Base-by-base conservation (phyloP, 306 rosid genomes). In the Pyrus communis region DNA sequence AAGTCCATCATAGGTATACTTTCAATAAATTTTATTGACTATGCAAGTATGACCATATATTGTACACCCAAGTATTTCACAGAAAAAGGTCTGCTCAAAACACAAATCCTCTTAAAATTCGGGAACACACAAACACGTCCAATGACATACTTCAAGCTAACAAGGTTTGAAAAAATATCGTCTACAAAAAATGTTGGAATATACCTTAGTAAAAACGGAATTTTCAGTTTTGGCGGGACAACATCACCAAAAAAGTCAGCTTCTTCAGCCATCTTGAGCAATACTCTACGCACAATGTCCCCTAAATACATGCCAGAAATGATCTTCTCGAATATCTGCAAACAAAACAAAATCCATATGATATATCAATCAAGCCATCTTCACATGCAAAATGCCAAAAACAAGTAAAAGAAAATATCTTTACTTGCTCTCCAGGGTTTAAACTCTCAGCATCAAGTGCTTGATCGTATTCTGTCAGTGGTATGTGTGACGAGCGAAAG, bases 231-330 rank as follows among this genome's bases (percentile, higher is more conserved):
- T 12, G 87, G 86, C 15, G 99, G 98, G 73, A 93, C 90, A 69
- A 77, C 82, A 74, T 91, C 97, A 54, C 99, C 98, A 63, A 96
- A 96, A 72, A 96, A 86, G 14, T 79, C 88, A 78, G 96, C 98
- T 84, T 96, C 93, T 85, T 91, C 98, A 54, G 98, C 99, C 94
- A 96, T 75, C 82, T 77, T 88, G 71, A 85, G 77, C 78, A 96
- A 81, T 75, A 85, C 98, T 88, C 97, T 85, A 68, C 99, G 91
- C 38, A 89, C 88, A 28, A 96, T 86, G 28, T 96, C 99, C 45
- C 98, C 97, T 86, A 96, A 87, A 82, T 96, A 96, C 99, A 96
- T 96, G 28, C 99, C 99, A 84, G 99, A 96, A 75, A 96, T 87
- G 17, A 93, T 70, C 91, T 96, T 96, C 82, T 96, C 99, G 67